Base-by-base conservation (phyloP, 495 filamentous ascomycete genomes). In the Aspergillus affinis region DNA sequence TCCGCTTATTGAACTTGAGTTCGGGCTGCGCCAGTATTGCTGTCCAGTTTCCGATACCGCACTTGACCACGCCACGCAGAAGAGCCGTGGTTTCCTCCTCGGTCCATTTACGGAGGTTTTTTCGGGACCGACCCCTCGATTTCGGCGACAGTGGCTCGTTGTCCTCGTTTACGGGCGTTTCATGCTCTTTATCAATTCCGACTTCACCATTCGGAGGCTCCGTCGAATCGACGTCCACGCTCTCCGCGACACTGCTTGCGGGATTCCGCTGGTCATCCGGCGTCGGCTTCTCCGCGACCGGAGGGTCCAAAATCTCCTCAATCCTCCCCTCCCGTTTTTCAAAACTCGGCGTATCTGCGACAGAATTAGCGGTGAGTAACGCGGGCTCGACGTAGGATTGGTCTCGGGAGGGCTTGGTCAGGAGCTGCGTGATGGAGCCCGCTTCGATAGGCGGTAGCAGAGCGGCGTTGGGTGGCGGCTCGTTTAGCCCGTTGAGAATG, bases 11-110 rank as follows among this genome's bases (percentile, higher is more conserved):
- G 73, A 97, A 97, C 18, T 76, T 78, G 64, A 90, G 88, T 26
- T 87, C 85, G 1, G 85, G 75, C 59, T 92, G 86, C 12, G 88
- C 81, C n/a, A 94, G 71, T 17, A 97, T 95, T 48, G 84, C 84
- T 44, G 88, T 94, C 92, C 92, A 97, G 67, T 86, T 91, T 19
- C 92, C 92, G 55, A 95, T 87, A 0, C 92, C 92, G 70, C 92
- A 90, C 59, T 86, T 88, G 46, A 85, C 80, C 18, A 95, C 91
- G 2, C 91, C 92, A 55, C 86, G 79, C 27, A 95, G 71, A 12
- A 97, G 75, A 55, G 88, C 81, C 23, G 86, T 84, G 2, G 91
- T 95, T 69, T 97, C 92, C 65, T 92, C 86, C 53, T 94, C 88
- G 0, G 87, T 87, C 92, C 92, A 97, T 63, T 85, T 89, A 57